Evolutionary conservation across 129 eudicot species (phyloP).

Genomic region (Pittosporum tobira): DNA sequence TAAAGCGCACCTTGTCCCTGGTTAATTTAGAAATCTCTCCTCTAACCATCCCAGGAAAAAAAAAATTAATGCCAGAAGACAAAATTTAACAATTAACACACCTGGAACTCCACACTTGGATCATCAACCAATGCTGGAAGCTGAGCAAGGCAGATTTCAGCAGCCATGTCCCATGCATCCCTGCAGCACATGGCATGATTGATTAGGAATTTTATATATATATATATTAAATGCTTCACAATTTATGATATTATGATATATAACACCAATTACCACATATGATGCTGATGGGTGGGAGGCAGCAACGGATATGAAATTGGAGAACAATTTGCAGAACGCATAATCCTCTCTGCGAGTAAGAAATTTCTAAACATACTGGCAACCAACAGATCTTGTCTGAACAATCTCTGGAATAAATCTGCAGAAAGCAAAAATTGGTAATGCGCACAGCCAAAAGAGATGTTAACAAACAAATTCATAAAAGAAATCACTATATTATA

Average conservation of each 20-base stretch:
- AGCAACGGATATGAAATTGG: conserved; percentile 87
- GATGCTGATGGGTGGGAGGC: conserved; percentile 99
- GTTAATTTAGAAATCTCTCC: neutral
- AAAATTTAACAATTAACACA: conserved; percentile 16
- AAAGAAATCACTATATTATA: neutral
- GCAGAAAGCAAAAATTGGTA: conserved; percentile 20
- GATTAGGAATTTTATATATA: conserved; percentile 9
- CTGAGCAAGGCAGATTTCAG: conserved; percentile 93
- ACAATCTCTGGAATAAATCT: conserved; percentile 90
- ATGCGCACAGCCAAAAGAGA: conserved; percentile 1
- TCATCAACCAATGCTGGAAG: conserved; percentile 78
- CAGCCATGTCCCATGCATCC: conserved; percentile 99
- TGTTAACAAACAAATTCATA: conserved; percentile 4
- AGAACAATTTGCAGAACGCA: conserved; percentile 97
- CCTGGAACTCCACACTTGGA: conserved; percentile 93
- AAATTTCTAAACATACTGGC: conserved; percentile 95
- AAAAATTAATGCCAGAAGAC: neutral
- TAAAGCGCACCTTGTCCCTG: neutral
- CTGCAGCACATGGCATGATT: conserved; percentile 29
- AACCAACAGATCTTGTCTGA: conserved; percentile 94
- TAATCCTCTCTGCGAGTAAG: conserved; percentile 88
- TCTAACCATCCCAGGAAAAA: neutral
- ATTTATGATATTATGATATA: neutral
- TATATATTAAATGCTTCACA: neutral
- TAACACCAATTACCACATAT: conserved; percentile 64